Percentiles rank a stretch among this genome's conserved stretches.
Conservation (phyloP, 345 rosid genomes). For the Sisymbrium irio region DNA sequence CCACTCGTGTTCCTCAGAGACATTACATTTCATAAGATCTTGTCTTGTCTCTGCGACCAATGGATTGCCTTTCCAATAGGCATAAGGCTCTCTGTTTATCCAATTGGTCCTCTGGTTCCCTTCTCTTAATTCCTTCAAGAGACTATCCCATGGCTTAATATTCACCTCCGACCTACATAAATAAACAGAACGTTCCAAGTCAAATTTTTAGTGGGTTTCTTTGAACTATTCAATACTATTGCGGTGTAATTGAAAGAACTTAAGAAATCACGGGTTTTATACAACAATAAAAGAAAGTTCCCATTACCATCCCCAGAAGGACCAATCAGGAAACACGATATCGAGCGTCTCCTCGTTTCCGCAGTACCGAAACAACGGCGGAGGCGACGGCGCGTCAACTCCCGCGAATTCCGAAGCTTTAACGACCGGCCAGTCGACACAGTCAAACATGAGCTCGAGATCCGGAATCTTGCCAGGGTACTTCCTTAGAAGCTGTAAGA, state of each 20-base stretch:
- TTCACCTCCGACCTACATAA: conserved; percentile 66
- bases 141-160: conserved; percentile 65
- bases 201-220: not conserved
- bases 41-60: conserved; percentile 55
- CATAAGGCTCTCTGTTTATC: conserved; percentile 70
- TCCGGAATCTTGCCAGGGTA: conserved; percentile 83
- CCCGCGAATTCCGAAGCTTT: conserved; percentile 22
- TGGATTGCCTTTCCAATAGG: conserved; percentile 97
- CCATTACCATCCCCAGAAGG: conserved; percentile 90
- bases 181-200: not conserved
- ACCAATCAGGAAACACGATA: conserved; percentile 87
- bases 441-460: conserved; percentile 80
- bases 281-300: not conserved
- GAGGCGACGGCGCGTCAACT: conserved; percentile 48
- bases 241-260: not conserved
- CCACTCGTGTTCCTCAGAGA: conserved; percentile 71
- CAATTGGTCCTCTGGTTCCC: conserved; percentile 51
- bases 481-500: conserved; percentile 68
- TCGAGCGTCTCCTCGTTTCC: conserved; percentile 49
- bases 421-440: conserved; percentile 74
- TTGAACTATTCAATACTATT: not conserved
- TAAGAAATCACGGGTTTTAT: not conserved
- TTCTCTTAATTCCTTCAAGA: conserved; percentile 50
- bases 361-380: conserved; percentile 76
- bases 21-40: conserved; percentile 76